Conservation (phyloP, 352 stramenopile genomes). For the Phytophthora pseudosyringae region DNA sequence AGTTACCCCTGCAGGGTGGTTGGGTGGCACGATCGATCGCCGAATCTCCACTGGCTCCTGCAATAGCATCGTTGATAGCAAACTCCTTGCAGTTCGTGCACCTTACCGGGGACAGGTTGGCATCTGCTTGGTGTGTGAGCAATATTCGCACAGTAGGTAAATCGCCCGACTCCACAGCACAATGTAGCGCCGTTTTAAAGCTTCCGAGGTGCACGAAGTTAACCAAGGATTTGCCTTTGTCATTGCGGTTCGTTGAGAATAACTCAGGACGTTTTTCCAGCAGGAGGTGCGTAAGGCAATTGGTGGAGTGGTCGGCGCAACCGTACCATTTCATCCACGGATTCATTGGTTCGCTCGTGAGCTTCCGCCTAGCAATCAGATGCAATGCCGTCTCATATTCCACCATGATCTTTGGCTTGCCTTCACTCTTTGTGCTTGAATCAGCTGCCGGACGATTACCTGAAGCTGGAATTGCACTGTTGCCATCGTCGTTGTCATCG, state of each 20-base stretch:
- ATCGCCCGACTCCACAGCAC: slow-evolving; percentile 57
- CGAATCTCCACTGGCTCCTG: slow-evolving; percentile 4
- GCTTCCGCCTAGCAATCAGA: slow-evolving; percentile 48
- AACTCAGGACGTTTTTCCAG: slow-evolving; percentile 44
- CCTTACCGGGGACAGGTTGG: slow-evolving; percentile 59
- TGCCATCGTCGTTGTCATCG: slow-evolving; percentile 17
- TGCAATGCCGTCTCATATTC: slow-evolving; percentile 62
- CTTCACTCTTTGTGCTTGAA: background rate
- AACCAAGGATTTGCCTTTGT: slow-evolving; percentile 37
- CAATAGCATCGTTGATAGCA: slow-evolving; percentile 23
- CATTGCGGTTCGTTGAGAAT: slow-evolving; percentile 24
- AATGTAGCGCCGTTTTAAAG: slow-evolving; percentile 67
- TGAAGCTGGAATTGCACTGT: background rate
- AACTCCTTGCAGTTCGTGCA: slow-evolving; percentile 51
- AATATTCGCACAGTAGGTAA: slow-evolving; percentile 45
- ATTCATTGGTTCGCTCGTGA: slow-evolving; percentile 42
- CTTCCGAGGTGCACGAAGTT: slow-evolving; percentile 55
- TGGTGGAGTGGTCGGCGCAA: slow-evolving; percentile 10
- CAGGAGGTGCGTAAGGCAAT: slow-evolving; percentile 59
- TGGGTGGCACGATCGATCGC: slow-evolving; percentile 15
- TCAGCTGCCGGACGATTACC: background rate
- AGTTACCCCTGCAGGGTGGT: slow-evolving; percentile 37
- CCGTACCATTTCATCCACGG: slow-evolving; percentile 55
- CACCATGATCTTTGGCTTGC: slow-evolving; percentile 37
- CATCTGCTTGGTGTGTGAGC: slow-evolving; percentile 43